Evolutionary conservation across 148 eudicot genomes (phyloP).

Genomic region (Talinum fruticosum): DNA sequence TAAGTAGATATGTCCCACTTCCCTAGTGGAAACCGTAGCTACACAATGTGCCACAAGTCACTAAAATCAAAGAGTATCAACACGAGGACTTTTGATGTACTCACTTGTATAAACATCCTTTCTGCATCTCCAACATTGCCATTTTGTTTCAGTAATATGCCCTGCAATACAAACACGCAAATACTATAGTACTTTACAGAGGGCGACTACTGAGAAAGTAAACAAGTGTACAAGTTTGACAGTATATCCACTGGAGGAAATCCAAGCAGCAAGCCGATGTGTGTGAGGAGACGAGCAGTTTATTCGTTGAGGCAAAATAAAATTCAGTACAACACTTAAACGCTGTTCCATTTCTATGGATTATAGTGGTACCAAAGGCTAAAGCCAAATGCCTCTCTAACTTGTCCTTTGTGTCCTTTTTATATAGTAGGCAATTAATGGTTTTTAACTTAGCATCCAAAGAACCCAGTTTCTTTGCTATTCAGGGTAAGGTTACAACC

Average conservation of each 20-base stretch:
- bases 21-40: neutral
- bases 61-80: neutral
- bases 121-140: conserved; percentile 86
- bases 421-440: no score
- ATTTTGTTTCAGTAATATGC: conserved; percentile 78
- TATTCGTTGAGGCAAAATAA: no score
- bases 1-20: neutral
- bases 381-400: no score
- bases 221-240: no score
- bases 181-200: neutral
- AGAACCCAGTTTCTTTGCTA: no score
- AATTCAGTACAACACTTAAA: no score
- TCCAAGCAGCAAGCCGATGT: neutral
- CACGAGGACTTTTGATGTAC: conserved; percentile 14
- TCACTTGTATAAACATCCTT: conserved; percentile 97
- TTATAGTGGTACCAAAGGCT: no score
- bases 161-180: conserved; percentile 50
- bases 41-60: neutral
- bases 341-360: no score
- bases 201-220: neutral
- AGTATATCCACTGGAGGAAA: neutral
- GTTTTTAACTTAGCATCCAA: no score
- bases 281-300: no score
- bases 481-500: no score
- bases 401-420: no score